These are phyloP conservation scores for Pholiota conissans DNA, from an alignment of 768 basidiomycete genomes.

Conservation along the genomic window DNA sequence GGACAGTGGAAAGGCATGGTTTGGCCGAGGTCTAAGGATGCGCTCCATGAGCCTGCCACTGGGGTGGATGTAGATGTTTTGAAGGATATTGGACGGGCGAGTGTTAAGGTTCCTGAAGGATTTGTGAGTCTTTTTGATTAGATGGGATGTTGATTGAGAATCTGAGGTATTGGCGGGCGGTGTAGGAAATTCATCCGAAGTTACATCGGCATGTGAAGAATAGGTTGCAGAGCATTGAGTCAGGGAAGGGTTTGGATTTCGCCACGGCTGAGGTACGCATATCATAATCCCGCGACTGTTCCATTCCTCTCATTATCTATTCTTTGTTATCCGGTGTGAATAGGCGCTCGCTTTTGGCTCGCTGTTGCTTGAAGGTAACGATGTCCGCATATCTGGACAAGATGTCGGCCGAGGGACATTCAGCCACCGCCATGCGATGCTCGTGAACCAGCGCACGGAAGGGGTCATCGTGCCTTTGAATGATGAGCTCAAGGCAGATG, in stretches of 20 bases:
- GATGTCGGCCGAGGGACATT: constrained; percentile 92
- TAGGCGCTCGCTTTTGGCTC: constrained; percentile 91
- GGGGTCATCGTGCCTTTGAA: constrained; percentile 82
- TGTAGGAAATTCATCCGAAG: constrained; percentile 77
- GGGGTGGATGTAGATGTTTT: constrained; percentile 60
- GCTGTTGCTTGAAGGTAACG: constrained; percentile 77
- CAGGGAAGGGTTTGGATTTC: constrained; percentile 79
- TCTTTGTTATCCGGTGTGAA: background rate
- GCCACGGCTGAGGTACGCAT: constrained; percentile 78
- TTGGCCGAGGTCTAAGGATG: constrained; percentile 60
- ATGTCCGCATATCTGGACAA: constrained; percentile 90
- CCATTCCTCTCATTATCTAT: background rate
- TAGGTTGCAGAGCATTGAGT: constrained; percentile 67
- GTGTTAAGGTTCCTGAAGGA: constrained; percentile 54
- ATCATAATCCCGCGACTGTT: background rate
- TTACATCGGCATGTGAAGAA: constrained; percentile 78
- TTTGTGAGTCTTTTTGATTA: constrained; percentile 56
- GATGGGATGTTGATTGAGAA: constrained; percentile 24
- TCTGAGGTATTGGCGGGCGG: constrained; percentile 10
- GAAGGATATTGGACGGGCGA: constrained; percentile 61
- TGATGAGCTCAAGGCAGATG: constrained; percentile 54
- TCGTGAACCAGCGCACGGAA: constrained; percentile 86
- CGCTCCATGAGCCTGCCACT: constrained; percentile 59
- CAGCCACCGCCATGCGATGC: constrained; percentile 88
- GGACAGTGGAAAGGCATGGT: constrained; percentile 70